Evolutionary conservation across 495 filamentous ascomycete species (phyloP).

Genomic region (Entonaema liquescens): DNA sequence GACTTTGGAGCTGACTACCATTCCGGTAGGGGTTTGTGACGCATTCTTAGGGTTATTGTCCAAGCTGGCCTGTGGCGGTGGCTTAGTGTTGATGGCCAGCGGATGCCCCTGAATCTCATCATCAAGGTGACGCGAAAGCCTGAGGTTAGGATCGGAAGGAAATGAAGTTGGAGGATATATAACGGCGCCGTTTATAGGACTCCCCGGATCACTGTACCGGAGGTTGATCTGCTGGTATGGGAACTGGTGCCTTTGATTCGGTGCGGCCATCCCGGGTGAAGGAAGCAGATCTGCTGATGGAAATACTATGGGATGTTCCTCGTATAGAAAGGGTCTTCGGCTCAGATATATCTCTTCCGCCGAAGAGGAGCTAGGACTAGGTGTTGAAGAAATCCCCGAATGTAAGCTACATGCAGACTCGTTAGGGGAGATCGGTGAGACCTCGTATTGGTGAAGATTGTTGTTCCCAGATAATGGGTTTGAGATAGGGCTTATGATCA

Average conservation of each 20-base stretch:
- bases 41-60: background rate
- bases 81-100: background rate
- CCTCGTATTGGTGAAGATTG: constrained; percentile 16
- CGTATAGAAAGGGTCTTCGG: background rate
- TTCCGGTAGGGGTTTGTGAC: background rate
- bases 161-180: constrained; percentile 31
- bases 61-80: background rate
- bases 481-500: constrained; percentile 31
- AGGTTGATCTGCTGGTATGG: constrained; percentile 26
- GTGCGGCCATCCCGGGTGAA: background rate
- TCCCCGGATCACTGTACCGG: constrained; percentile 35
- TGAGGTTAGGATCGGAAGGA: constrained; percentile 24
- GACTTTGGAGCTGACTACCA: background rate
- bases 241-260: constrained; percentile 2
- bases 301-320: background rate
- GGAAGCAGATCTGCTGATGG: constrained; percentile 4
- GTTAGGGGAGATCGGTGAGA: constrained; percentile 31
- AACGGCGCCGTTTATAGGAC: constrained; percentile 33
- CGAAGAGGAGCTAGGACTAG: constrained; percentile 10
- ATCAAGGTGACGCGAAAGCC: background rate
- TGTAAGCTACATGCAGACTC: constrained; percentile 12
- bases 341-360: background rate
- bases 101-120: background rate
- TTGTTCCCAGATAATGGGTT: constrained; percentile 5
- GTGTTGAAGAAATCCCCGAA: constrained; percentile 4